Base-by-base conservation (phyloP, 2,329 filamentous ascomycete genomes). In the Davidsoniella neocaledoniae region DNA sequence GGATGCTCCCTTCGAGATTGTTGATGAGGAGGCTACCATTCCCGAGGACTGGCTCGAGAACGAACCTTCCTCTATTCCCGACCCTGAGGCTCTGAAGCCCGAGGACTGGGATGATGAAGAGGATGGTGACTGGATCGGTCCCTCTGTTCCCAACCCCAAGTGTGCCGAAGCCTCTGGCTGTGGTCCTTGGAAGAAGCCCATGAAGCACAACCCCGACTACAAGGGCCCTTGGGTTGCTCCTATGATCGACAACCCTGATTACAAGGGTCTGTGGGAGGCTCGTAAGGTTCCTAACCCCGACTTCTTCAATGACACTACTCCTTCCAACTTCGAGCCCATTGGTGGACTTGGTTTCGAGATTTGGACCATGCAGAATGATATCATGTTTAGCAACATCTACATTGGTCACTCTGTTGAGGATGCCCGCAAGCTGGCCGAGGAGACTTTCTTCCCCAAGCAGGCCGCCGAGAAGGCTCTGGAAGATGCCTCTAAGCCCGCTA, bases 61-160 rank as follows among this genome's bases (percentile, higher is more conserved):
- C 55, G 91, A 96, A 73, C 77, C 88, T 56, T 69, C 76, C 55
- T 83, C 77, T 57, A 72, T 96, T 54, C 77, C 88, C 52, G 91
- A 98, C 71, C 91, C 91, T 50, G 87, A 94, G 71, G 87, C 90
- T 47, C 74, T 85, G 72, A 98, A 96, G 82, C 91, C 91, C 55
- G 88, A 94, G 70, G 91, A 96, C 65, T 98, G 91, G 91, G 90
- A 95, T 70, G 90, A 98, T 53, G 91, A 98, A 73, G 91, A 98
- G 72, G 91, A 98, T 66, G 91, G 91, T 66, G 91, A 98, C 73
- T 98, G 88, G 87, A 67, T 94, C 58, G 71, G 88, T 48, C 91
- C 90, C 52, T 87, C 81, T 50, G 79, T 98, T 50, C 77, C 86
- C 64, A 96, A 98, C 79, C 85, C 90, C 67, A 94, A 94, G 79